Conservation (phyloP, 495 filamentous ascomycete species). For the Sordaria brevicollis region DNA sequence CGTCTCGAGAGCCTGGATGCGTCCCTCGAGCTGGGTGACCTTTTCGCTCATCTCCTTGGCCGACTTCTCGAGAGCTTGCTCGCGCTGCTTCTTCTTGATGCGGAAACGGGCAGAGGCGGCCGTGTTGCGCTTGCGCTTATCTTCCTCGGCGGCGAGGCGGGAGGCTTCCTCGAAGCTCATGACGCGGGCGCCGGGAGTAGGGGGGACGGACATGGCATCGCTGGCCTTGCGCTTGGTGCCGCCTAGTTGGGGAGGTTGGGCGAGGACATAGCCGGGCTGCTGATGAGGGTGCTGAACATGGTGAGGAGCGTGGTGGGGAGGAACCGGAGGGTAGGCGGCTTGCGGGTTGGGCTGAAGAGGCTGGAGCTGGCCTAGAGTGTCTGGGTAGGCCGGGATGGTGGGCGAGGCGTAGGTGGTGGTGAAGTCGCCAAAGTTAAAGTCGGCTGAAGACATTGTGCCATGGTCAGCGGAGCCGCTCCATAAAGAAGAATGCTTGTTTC, state of each 20-base stretch:
- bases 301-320: conserved; percentile 22
- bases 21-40: conserved; percentile 64
- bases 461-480: conserved; percentile 17
- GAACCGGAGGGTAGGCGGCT: conserved; percentile 23
- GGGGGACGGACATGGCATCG: conserved; percentile 23
- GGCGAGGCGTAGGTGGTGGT: conserved; percentile 35
- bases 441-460: conserved; percentile 41
- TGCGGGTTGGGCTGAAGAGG: conserved; percentile 36
- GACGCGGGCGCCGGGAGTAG: conserved; percentile 14
- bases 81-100: conserved; percentile 98
- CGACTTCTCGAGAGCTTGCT: conserved; percentile 81
- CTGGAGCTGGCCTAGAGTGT: conserved; percentile 33
- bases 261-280: conserved; percentile 31
- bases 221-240: conserved; percentile 44
- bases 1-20: conserved; percentile 78
- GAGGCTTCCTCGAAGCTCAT: conserved; percentile 57
- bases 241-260: conserved; percentile 24
- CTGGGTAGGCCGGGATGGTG: conserved; percentile 33
- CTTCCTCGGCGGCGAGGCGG: conserved; percentile 80
- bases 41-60: conserved; percentile 88
- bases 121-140: conserved; percentile 93
- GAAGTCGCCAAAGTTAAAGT: conserved; percentile 39
- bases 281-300: background rate
- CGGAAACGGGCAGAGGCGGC: conserved; percentile 92
- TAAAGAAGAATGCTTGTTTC: background rate